Conservation (phyloP, 768 basidiomycete species). For the Leccinum fibrillosum region DNA sequence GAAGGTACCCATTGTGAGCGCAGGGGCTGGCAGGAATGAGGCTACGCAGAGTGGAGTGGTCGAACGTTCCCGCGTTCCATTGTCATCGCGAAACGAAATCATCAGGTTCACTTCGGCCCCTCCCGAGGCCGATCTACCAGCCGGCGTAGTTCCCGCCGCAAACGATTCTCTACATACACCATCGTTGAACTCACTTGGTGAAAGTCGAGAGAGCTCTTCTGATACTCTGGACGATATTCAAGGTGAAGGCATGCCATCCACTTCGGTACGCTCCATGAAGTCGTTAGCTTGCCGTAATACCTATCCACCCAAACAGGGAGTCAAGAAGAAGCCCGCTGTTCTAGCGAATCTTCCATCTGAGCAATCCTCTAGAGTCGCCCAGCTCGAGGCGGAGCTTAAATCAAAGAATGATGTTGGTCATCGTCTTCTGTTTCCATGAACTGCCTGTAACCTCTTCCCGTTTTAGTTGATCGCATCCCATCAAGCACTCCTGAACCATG, state of each 20-base stretch:
- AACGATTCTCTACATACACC: neutral
- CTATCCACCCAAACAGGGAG: conserved; percentile 11
- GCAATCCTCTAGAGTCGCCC: conserved; percentile 26
- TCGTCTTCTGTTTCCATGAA: neutral
- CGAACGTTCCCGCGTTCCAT: conserved; percentile 15
- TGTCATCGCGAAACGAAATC: conserved; percentile 25
- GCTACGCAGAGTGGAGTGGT: conserved; percentile 1
- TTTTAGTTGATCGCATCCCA: conserved; percentile 50
- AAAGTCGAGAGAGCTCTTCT: neutral
- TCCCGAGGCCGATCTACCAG: conserved; percentile 10
- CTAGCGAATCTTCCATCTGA: neutral
- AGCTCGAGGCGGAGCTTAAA: conserved; percentile 44
- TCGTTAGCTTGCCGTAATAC: neutral
- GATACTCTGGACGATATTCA: neutral
- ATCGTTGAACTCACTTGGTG: neutral
- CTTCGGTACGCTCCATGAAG: conserved; percentile 11
- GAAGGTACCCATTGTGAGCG: conserved; percentile 24
- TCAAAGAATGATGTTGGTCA: conserved; percentile 38
- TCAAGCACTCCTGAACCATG: conserved; percentile 46
- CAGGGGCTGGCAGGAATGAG: conserved; percentile 10
- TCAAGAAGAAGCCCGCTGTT: neutral
- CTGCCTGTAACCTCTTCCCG: neutral
- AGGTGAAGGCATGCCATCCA: conserved; percentile 7
- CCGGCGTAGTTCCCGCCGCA: neutral
- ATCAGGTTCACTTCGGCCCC: conserved; percentile 23